Percentiles rank a stretch among this genome's conserved stretches.
phyloP scores from a whole-genome alignment of 2,329 filamentous ascomycete genomes.

The Escovopsis sp. region DNA sequence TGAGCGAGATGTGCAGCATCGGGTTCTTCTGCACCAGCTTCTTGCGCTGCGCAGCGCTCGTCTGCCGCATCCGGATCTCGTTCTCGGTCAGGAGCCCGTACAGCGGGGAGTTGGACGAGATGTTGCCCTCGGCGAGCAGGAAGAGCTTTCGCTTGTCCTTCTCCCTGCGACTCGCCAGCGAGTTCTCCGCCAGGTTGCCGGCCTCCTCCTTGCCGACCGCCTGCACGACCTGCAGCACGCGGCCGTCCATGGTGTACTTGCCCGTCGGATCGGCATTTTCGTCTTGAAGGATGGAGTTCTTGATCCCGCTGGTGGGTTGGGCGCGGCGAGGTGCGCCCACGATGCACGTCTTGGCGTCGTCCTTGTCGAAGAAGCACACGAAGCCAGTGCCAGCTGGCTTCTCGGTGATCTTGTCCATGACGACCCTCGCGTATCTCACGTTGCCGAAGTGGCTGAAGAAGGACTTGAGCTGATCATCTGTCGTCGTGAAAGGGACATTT shows the following conservation, averaged over 20 bases:
- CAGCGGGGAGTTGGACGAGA: constrained; percentile 60
- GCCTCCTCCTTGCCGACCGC: constrained; percentile 79
- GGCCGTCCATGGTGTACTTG: constrained; percentile 78
- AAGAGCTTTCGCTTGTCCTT: constrained; percentile 86
- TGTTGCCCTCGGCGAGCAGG: constrained; percentile 72
- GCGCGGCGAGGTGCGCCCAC: constrained; percentile 52
- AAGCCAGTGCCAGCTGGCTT: constrained; percentile 86
- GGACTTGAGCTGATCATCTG: constrained; percentile 65
- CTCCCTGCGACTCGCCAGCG: constrained; percentile 46
- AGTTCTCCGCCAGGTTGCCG: constrained; percentile 54
- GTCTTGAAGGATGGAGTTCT: constrained; percentile 77
- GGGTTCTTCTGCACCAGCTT: constrained; percentile 85
- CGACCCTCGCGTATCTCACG: constrained; percentile 82
- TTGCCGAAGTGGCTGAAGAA: constrained; percentile 82
- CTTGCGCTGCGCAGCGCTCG: constrained; percentile 75
- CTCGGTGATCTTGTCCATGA: constrained; percentile 73
- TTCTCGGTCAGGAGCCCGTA: constrained; percentile 61
- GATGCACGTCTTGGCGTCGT: constrained; percentile 64
- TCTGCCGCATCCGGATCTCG: constrained; percentile 77
- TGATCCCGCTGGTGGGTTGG: constrained; percentile 32
- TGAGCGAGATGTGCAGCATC: constrained; percentile 73
- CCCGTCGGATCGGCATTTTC: constrained; percentile 69
- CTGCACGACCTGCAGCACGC: constrained; percentile 67
- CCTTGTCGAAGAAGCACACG: constrained; percentile 71
- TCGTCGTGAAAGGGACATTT: constrained; percentile 80